Evolutionary conservation across 441 rosid species (phyloP).

Genomic region (Euphorbia celastroides): DNA sequence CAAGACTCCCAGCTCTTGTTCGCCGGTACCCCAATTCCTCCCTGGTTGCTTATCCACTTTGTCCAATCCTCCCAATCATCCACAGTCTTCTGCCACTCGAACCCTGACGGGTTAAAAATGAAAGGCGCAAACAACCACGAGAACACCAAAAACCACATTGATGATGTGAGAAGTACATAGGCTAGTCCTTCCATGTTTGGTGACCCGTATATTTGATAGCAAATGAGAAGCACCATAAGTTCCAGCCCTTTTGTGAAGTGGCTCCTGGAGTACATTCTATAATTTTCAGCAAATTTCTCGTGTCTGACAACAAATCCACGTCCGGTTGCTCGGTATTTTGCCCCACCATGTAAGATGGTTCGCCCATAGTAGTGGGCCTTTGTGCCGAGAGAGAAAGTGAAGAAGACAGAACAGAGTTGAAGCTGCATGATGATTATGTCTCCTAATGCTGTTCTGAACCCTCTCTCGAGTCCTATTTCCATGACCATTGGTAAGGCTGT

Average conservation of each 20-base stretch:
- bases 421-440: constrained; percentile 90
- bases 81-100: constrained; percentile 97
- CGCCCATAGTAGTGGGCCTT: constrained; percentile 84
- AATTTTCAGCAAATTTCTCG: constrained; percentile 94
- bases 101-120: no score
- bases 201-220: constrained; percentile 59
- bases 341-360: constrained; percentile 89
- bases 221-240: constrained; percentile 63
- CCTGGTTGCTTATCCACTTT: constrained; percentile 86
- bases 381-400: constrained; percentile 97
- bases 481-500: constrained; percentile 85
- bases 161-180: constrained; percentile 47
- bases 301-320: constrained; percentile 94
- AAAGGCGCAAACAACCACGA: constrained; percentile 90
- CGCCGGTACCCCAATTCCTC: constrained; percentile 93
- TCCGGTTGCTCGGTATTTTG: constrained; percentile 96
- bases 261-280: constrained; percentile 92
- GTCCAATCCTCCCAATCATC: constrained; percentile 97
- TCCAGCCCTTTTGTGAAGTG: constrained; percentile 89
- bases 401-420: constrained; percentile 86
- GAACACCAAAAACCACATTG: constrained; percentile 84
- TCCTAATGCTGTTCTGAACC: constrained; percentile 79
- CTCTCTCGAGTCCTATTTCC: no score
- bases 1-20: constrained; percentile 97
- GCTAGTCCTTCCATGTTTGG: constrained; percentile 33